A percentile compares a stretch with the other conserved stretches of the same genome.
Evolutionary conservation across 345 rosid species (phyloP).

Genomic region (Salix dunnii): DNA sequence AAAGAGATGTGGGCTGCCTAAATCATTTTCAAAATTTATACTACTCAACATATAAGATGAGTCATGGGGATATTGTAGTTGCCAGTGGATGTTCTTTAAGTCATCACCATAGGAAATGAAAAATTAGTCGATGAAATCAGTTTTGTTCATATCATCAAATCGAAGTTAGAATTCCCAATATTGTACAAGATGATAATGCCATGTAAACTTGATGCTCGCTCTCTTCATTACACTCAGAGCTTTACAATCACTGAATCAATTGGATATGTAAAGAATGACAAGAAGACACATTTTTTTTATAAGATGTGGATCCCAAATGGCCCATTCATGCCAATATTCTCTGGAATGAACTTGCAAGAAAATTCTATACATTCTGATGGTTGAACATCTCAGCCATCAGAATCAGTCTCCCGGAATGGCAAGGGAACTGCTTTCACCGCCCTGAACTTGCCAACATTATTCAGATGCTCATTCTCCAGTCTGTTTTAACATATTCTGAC

Average conservation of each 20-base stretch:
- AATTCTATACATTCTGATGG: neutral
- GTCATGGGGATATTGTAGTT: neutral
- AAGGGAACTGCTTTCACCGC: slow-evolving; percentile 88
- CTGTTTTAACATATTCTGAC: slow-evolving; percentile 27
- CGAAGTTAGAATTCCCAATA: neutral
- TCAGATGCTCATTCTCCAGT: slow-evolving; percentile 90
- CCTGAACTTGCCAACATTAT: slow-evolving; percentile 78
- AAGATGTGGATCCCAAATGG: neutral
- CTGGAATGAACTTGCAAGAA: neutral
- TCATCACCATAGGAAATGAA: neutral
- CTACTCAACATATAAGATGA: neutral
- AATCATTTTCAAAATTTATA: neutral
- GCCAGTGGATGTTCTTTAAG: neutral
- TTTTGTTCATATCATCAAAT: neutral
- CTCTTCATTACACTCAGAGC: neutral
- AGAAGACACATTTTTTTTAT: neutral
- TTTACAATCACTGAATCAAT: slow-evolving; percentile 9
- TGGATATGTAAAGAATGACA: slow-evolving; percentile 5
- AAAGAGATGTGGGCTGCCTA: neutral
- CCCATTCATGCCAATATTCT: neutral
- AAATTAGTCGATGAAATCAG: neutral
- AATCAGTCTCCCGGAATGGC: slow-evolving; percentile 72
- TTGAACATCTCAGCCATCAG: slow-evolving; percentile 41
- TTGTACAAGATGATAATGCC: neutral
- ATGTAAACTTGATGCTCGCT: neutral